Evolutionary conservation across 768 basidiomycete species (phyloP), one percentile per base, ranked within the genome.

Genomic region (Coprinellus aureogranulatus): DNA sequence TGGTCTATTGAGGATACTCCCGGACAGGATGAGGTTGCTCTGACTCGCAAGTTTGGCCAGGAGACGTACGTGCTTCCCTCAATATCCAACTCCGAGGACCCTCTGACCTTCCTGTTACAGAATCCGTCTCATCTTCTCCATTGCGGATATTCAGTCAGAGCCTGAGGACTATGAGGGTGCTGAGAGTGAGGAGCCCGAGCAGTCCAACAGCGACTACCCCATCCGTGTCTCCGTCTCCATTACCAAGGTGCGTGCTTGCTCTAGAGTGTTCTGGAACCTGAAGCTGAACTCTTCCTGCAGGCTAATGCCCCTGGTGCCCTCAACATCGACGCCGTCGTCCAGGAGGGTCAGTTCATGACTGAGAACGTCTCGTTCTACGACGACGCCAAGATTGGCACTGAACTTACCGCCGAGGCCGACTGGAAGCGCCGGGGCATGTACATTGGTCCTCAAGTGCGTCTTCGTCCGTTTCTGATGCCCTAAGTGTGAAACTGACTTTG

Each of bases 351-450:
- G 25, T 94, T 96, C 68, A 70, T 88, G n/a, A 78, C 95, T 53
- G 94, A 97, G 71, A 96, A 92, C 72, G 83, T 95, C 60, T 85
- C 94, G 1, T 94, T 79, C 78, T 98, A 96, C 74, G 70, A 77
- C 1, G 90, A 94, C 62, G 74, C 78, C 28, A 80, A 84, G 65
- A 63, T 90, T 12, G 94, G 87, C 12, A 87, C 84, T 14, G 89
- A 89, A 6, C 72, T 91, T 64, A 91, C 86, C 12, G 87, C 91
- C 6, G 94, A 98, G 61, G 89, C 90, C 8, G 94, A 98, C 75
- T 98, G 92, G 93, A 90, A 89, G 70, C 85, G 95, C 47, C 84
- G 94, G 20, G 93, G 90, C 1, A 75, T 90, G 62, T 98, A 97
- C 80, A 86, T 96, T 68, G 96, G 96, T 1, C 96, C 95, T 52